Evolutionary conservation across 805 yeast genomes (phyloP), one percentile per base, ranked within the genome.

Genomic region (Candida odintsovae): DNA sequence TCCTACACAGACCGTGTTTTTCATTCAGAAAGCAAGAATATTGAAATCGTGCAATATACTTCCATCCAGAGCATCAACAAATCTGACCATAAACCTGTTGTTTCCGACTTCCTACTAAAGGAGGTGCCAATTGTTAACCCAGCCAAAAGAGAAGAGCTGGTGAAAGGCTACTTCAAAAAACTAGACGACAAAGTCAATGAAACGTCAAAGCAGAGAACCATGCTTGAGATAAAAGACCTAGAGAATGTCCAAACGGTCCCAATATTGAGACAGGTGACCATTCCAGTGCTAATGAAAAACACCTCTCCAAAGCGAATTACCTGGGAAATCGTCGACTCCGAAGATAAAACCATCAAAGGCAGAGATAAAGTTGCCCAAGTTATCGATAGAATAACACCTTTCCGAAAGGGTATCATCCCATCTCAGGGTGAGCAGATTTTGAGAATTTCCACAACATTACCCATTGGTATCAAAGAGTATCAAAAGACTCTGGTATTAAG

Each of bases 1-100:
- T 76, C 83, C 1, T 80, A 80, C 56, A 79, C 85, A 0, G 86
- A 80, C 50, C 67, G 86, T 28, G 70, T 80, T 3, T 55, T 80
- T 19, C 72, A 64, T 56, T 61, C 72, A 1, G 62, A 63, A 4
- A 48, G 62, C 18, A 59, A 59, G 21, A 66, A 65, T 46, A 56
- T 57, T n/a, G 52, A 40, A 26, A 50, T 56, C n/a, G 33, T 50
- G 2, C 59, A 64, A 23, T 54, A 59, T 26, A 40, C 55, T 0
- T 53, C 63, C 15, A 16, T 42, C 6, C 53, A 59, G 18, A 56
- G 56, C 0, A 47, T 64, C 6, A 41, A 42, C 8, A 57, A 68
- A 0, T 77, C 83, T 0, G 86, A 80, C 53, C 86, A 80, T 56
- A 67, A 71, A 43, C 85, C 86, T 0, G 83, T 80, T 2, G 57